Evolutionary conservation across 2,329 filamentous ascomycete genomes (phyloP), one percentile per base, ranked within the genome.

Genomic region (Cryphonectria radicalis): DNA sequence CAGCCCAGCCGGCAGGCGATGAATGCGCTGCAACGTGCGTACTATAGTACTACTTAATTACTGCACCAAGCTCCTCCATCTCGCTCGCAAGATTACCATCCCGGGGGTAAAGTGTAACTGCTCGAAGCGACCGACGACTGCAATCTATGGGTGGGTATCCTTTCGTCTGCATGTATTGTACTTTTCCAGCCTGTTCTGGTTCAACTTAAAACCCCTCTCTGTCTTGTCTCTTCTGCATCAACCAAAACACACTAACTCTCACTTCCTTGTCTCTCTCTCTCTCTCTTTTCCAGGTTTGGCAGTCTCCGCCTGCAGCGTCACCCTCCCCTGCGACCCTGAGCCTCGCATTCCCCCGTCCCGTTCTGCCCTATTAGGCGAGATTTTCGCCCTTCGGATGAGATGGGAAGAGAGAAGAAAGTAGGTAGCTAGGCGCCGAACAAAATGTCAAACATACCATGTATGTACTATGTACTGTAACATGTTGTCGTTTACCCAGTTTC

Each of bases 301-400:
- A 14, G 28, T 35, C 57, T 62, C 59, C 32, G 59, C 59, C 59
- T 62, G 19, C 35, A 62, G 59, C 8, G 59, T 40, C 35, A 62
- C 59, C 59, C 32, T 62, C 8, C 35, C 35, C 32, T 62, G 19
- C 59, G 4, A 40, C 59, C 28, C n/a, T n/a, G 22, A n/a, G n/a
- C 46, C 7, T 50, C 7, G 19, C 17, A 13, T 22, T 35, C 32
- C 22, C 32, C 57, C 28, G 28, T 60, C 57, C 57, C 57, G 57
- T 60, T 22, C 25, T 62, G 35, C 59, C 59, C 35, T 40, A 40
- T n/a, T 35, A 62, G 59, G 59, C 59, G 59, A 40, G 35, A 35
- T 37, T n/a, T 50, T 40, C 57, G 57, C 25, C 59, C 59, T 62
- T 35, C 35, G 32, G 59, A 40, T 62, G 59, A n/a, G 19, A 62